phyloP scores from a whole-genome alignment of 2,329 filamentous ascomycete genomes.

The Exophiala lecanii-corni region DNA sequence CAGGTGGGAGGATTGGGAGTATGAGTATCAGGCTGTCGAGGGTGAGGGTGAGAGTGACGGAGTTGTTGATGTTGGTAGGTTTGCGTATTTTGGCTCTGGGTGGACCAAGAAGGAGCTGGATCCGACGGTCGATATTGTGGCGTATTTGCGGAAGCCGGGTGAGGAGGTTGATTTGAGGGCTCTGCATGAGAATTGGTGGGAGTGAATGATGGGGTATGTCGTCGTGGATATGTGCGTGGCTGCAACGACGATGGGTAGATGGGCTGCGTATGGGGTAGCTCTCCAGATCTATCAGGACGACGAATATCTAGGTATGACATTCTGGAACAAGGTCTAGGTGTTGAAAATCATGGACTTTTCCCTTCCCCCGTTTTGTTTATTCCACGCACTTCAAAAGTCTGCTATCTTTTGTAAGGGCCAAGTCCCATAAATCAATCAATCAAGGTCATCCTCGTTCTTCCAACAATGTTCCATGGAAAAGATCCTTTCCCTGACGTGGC shows the following conservation, averaged over 20 bases:
- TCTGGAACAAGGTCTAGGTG: too few species aligned
- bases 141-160: not conserved
- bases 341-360: too few species aligned
- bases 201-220: not conserved
- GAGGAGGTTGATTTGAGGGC: not conserved
- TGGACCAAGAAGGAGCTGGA: conserved; percentile 58
- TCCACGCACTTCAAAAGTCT: too few species aligned
- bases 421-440: too few species aligned
- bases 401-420: too few species aligned
- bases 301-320: too few species aligned
- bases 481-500: too few species aligned
- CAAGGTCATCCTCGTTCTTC: too few species aligned
- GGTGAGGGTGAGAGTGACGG: not conserved
- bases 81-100: conserved; percentile 62
- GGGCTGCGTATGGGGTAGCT: not conserved
- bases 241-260: too few species aligned
- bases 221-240: too few species aligned
- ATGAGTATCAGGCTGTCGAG: not conserved
- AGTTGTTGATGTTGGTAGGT: conserved; percentile 37
- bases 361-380: too few species aligned
- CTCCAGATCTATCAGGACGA: not conserved
- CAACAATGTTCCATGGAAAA: too few species aligned
- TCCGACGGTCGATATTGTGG: conserved; percentile 21
- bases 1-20: conserved; percentile 6
- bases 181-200: conserved; percentile 2